Percentiles rank a stretch among this genome's conserved stretches.
Conservation (phyloP, 805 yeast genomes). For the Ogataea methanolica region DNA sequence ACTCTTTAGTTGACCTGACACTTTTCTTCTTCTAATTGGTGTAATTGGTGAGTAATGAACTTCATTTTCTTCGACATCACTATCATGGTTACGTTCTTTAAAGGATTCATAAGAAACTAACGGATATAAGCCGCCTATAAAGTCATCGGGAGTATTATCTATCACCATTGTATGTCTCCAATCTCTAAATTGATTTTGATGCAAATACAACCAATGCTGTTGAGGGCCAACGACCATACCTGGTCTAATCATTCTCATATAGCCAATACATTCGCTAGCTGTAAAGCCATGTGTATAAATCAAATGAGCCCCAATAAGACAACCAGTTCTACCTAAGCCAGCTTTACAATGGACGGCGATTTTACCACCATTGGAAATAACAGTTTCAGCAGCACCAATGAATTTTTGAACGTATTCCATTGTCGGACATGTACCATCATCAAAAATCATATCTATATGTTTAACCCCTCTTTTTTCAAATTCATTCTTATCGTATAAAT, state of each 20-base stretch:
- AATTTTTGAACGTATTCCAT: slow-evolving; percentile 89
- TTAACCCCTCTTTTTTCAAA: slow-evolving; percentile 79
- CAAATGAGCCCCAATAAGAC: slow-evolving; percentile 94
- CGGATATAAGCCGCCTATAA: slow-evolving; percentile 64
- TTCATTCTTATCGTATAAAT: slow-evolving; percentile 78
- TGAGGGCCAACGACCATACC: slow-evolving; percentile 99
- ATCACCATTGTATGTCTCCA: slow-evolving; percentile 92
- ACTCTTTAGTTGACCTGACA: slow-evolving; percentile 65
- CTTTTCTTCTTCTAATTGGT: slow-evolving; percentile 67
- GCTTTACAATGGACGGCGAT: slow-evolving; percentile 99
- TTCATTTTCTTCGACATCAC: slow-evolving; percentile 25
- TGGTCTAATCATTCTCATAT: slow-evolving; percentile 93
- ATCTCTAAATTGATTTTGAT: slow-evolving; percentile 92
- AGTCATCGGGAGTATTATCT: slow-evolving; percentile 59
- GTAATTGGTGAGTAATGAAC: slow-evolving; percentile 49
- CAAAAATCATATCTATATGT: slow-evolving; percentile 94
- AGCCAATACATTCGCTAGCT: slow-evolving; percentile 94
- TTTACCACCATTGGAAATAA: slow-evolving; percentile 80
- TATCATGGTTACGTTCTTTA: slow-evolving; percentile 41
- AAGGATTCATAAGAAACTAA: slow-evolving; percentile 59
- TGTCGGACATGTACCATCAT: slow-evolving; percentile 97
- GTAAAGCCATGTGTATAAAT: slow-evolving; percentile 96
- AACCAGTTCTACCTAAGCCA: slow-evolving; percentile 96
- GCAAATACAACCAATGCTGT: slow-evolving; percentile 96
- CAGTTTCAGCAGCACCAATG: slow-evolving; percentile 91